Evolutionary conservation across 805 yeast genomes (phyloP), one percentile per base, ranked within the genome.

Genomic region (Metschnikowia matae): DNA sequence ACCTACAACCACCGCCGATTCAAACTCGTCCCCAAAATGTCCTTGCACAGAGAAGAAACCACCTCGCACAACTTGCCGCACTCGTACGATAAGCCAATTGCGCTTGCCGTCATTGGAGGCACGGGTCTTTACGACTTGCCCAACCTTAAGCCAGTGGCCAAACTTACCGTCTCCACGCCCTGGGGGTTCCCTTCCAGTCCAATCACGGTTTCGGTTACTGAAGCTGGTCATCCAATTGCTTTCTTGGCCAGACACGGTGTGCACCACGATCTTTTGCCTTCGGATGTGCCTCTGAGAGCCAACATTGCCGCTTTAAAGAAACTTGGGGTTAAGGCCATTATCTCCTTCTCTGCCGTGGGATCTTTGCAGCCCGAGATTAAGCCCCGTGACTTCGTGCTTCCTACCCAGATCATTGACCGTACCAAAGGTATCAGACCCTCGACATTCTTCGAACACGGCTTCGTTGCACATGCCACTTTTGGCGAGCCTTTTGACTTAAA

Each of bases 141-240:
- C 38, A 83, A 88, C 50, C 75, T 94, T 49, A 79, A 84, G 44
- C 95, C 96, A 3, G 96, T 92, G 42, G 96, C 97, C 14, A 75
- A 85, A 58, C 71, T 94, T 39, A 82, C 89, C 14, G 70, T 90
- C 51, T 79, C 86, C 17, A 94, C 99, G 3, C 99, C 99, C 20
- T 94, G 98, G 98, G 99, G 99, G 10, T 80, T 78, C 58, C 97
- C 99, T 20, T 90, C 97, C 4, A 85, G 96, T 13, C 91, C 97
- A 37, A 87, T 94, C 64, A 91, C 97, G 44, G 83, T 94, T 54
- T 85, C 96, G n/a, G 82, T 78, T 57, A 88, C 96, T 39, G 69
- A 72, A 2, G 60, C 72, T 34, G 96, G 96, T 1, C 83, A 89
- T 66, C 88, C 90, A 43, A 87, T 94, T 46, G 98, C 98, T 1